Percentiles rank a stretch among this genome's conserved stretches.
These are phyloP conservation scores for Daldinia sp. DNA, from an alignment of 2,329 filamentous ascomycete genomes.

Conservation along the genomic window DNA sequence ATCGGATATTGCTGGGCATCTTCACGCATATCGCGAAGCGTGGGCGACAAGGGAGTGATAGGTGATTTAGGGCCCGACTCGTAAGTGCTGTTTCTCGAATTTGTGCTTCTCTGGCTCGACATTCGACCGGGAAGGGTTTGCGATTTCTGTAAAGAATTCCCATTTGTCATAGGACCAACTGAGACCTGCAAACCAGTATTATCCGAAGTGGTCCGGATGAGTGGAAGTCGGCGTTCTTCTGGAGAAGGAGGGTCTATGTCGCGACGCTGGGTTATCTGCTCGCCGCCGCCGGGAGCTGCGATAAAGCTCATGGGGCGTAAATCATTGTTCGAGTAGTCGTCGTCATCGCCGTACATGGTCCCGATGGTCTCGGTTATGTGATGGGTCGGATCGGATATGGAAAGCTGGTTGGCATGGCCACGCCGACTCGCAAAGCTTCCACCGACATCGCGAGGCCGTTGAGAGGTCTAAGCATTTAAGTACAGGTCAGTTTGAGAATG, in stretches of 20 bases:
- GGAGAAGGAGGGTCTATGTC: conserved; percentile 51
- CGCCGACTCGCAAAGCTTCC: conserved; percentile 69
- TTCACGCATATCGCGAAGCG: conserved; percentile 66
- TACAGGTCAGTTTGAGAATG: conserved; percentile 38
- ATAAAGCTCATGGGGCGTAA: conserved; percentile 81
- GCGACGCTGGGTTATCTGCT: conserved; percentile 58
- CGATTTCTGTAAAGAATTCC: conserved; percentile 57
- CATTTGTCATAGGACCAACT: conserved; percentile 48
- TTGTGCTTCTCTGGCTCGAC: conserved; percentile 55
- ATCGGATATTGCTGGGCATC: conserved; percentile 83
- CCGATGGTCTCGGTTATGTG: conserved; percentile 96
- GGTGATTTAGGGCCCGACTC: conserved; percentile 54
- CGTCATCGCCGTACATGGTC: conserved; percentile 85
- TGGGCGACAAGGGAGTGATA: conserved; percentile 62
- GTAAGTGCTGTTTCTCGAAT: conserved; percentile 51
- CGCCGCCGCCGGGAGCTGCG: conserved; percentile 66
- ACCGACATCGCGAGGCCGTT: conserved; percentile 68
- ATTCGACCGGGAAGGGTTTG: conserved; percentile 58
- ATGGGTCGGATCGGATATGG: conserved; percentile 88
- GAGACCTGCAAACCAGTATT: conserved; percentile 50
- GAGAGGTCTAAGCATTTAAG: conserved; percentile 63
- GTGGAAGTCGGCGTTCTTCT: conserved; percentile 56
- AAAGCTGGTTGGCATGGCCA: conserved; percentile 69
- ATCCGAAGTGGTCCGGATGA: conserved; percentile 62
- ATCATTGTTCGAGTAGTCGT: conserved; percentile 64